Conservation (phyloP, 139 green algal species). For the Ostreobium quekettii region DNA sequence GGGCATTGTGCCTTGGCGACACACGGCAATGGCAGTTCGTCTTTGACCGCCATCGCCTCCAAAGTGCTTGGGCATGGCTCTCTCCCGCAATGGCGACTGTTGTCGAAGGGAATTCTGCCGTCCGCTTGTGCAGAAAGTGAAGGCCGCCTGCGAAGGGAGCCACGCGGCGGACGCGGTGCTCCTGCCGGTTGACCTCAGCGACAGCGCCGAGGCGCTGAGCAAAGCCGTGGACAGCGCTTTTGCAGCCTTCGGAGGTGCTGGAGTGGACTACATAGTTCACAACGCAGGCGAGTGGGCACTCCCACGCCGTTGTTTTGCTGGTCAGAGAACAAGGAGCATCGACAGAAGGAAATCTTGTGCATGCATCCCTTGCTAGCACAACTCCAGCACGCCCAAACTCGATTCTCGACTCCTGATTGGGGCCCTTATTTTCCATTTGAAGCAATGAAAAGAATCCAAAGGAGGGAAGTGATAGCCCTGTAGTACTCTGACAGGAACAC, state of each 20-base stretch:
- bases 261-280: conserved; percentile 63
- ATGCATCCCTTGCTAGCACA: background rate
- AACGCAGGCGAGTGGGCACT: conserved; percentile 45
- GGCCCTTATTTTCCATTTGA: no score
- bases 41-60: no score
- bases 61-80: no score
- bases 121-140: conserved; percentile 34
- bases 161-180: conserved; percentile 25
- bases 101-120: no score
- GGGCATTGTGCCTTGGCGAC: no score
- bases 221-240: conserved; percentile 34
- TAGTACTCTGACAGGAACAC: no score
- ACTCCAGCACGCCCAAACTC: background rate
- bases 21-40: no score
- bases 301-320: background rate
- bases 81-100: no score
- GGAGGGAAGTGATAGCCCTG: no score
- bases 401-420: no score
- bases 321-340: background rate
- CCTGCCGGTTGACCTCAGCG: conserved; percentile 60
- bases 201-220: conserved; percentile 22
- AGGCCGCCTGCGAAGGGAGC: conserved; percentile 23
- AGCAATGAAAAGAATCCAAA: no score
- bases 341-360: background rate
- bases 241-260: conserved; percentile 40